These are phyloP conservation scores for Fusarium pseudocircinatum DNA, from an alignment of 2,329 filamentous ascomycete species.

Conservation along the genomic window DNA sequence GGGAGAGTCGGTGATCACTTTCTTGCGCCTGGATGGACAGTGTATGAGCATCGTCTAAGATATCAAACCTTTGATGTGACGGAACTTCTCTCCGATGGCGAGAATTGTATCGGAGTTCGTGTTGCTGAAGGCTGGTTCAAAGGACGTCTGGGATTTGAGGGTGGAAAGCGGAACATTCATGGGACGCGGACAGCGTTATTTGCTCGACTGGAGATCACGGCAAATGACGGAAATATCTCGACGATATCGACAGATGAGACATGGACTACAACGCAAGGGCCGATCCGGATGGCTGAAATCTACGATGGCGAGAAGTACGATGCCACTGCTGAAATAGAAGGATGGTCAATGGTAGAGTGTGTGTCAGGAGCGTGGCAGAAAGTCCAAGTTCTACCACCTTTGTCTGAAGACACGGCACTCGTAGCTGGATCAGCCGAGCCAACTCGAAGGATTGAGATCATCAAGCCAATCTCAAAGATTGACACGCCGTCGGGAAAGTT, in stretches of 20 bases:
- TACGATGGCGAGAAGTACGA: slow-evolving; percentile 64
- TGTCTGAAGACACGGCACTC: background rate
- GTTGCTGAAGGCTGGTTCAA: slow-evolving; percentile 61
- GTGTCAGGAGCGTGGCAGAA: slow-evolving; percentile 48
- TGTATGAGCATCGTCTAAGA: slow-evolving; percentile 57
- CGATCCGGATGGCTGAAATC: slow-evolving; percentile 50
- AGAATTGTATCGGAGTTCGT: slow-evolving; percentile 50
- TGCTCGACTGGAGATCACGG: slow-evolving; percentile 48
- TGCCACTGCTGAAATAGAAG: slow-evolving; percentile 47
- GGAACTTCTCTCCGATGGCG: slow-evolving; percentile 50
- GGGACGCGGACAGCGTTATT: slow-evolving; percentile 51
- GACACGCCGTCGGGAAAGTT: slow-evolving; percentile 39
- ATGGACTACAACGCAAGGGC: slow-evolving; percentile 18
- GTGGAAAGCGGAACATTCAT: slow-evolving; percentile 41
- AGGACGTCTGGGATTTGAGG: slow-evolving; percentile 46
- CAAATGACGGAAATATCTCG: slow-evolving; percentile 16
- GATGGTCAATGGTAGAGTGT: slow-evolving; percentile 37
- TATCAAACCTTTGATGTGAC: slow-evolving; percentile 65
- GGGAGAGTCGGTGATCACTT: slow-evolving; percentile 41
- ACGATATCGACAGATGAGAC: slow-evolving; percentile 48
- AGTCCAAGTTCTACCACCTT: slow-evolving; percentile 9
- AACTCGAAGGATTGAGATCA: slow-evolving; percentile 44
- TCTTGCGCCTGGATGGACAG: slow-evolving; percentile 62
- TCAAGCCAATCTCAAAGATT: slow-evolving; percentile 50
- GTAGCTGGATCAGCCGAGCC: slow-evolving; percentile 54